Evolutionary conservation across 2,329 filamentous ascomycete species (phyloP).

Genomic region (Didymella segeticola): DNA sequence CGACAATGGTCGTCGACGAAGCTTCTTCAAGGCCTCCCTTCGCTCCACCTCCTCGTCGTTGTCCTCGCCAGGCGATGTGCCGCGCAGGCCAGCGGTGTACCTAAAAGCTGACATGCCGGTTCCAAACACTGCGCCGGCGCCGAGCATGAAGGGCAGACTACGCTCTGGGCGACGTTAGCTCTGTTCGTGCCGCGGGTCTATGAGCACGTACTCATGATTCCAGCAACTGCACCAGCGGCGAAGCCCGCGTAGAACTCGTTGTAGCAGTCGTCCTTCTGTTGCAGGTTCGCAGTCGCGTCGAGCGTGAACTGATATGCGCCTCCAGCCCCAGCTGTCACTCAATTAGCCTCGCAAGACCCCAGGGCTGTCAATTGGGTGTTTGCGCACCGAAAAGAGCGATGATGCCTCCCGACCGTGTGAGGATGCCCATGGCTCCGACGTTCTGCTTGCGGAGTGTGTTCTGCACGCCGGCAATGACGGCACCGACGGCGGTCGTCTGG

Average conservation of each 20-base stretch:
- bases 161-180: constrained; percentile 56
- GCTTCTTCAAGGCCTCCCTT: constrained; percentile 76
- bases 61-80: constrained; percentile 60
- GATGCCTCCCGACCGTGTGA: constrained; percentile 78
- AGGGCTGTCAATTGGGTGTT: not conserved
- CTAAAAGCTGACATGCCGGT: constrained; percentile 68
- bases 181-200: constrained; percentile 12
- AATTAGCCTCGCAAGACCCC: constrained; percentile 33
- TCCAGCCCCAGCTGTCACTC: constrained; percentile 70
- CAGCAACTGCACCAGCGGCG: constrained; percentile 74
- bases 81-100: constrained; percentile 70
- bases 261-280: constrained; percentile 80
- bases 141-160: constrained; percentile 73
- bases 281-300: constrained; percentile 80
- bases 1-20: constrained; percentile 75
- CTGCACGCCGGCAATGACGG: constrained; percentile 78
- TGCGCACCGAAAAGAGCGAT: constrained; percentile 71
- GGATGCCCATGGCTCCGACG: constrained; percentile 78
- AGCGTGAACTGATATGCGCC: constrained; percentile 80
- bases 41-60: constrained; percentile 75
- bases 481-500: constrained; percentile 71
- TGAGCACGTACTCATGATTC: constrained; percentile 69
- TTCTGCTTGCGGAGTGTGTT: constrained; percentile 87
- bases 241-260: constrained; percentile 80
- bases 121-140: constrained; percentile 68